Conservation (phyloP, 352 stramenopile genomes). For the Globisporangium camurandrum region DNA sequence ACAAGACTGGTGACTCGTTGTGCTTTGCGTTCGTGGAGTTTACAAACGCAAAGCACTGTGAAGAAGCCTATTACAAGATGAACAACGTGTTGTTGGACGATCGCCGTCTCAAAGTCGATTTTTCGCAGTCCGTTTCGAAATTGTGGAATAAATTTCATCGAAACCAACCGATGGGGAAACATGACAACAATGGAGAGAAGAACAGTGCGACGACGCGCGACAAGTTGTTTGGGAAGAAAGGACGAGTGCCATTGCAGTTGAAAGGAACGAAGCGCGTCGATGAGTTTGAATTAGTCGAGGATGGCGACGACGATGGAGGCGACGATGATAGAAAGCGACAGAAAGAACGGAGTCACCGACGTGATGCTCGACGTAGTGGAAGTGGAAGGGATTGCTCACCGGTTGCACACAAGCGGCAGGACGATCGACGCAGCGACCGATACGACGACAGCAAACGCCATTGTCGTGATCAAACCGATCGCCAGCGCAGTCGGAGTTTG, state of each 20-base stretch:
- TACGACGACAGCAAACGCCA: not conserved
- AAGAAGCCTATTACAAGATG: slow-evolving; percentile 99
- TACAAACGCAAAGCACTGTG: slow-evolving; percentile 88
- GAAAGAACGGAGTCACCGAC: not conserved
- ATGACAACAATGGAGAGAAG: slow-evolving; percentile 26
- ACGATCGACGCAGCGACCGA: not conserved
- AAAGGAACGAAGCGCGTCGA: slow-evolving; percentile 25
- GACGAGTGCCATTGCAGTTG: slow-evolving; percentile 18
- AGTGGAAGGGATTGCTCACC: no score
- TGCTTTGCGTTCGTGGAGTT: slow-evolving; percentile 99
- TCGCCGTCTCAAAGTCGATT: slow-evolving; percentile 93
- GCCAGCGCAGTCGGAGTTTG: slow-evolving; percentile 6
- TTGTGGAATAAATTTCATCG: slow-evolving; percentile 91
- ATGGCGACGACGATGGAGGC: not conserved
- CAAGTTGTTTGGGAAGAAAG: slow-evolving; percentile 20
- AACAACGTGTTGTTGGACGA: slow-evolving; percentile 99
- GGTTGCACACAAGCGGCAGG: no score
- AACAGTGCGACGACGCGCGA: slow-evolving; percentile 15
- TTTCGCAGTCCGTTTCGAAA: slow-evolving; percentile 97
- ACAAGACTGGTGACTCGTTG: slow-evolving; percentile 95
- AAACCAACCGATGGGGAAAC: slow-evolving; percentile 52
- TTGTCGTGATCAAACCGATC: not conserved
- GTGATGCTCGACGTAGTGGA: no score
- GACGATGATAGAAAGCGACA: not conserved
- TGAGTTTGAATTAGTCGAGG: slow-evolving; percentile 12